Conservation (phyloP, 1,284 basidiomycete species). For the Leccinum ponderosum region DNA sequence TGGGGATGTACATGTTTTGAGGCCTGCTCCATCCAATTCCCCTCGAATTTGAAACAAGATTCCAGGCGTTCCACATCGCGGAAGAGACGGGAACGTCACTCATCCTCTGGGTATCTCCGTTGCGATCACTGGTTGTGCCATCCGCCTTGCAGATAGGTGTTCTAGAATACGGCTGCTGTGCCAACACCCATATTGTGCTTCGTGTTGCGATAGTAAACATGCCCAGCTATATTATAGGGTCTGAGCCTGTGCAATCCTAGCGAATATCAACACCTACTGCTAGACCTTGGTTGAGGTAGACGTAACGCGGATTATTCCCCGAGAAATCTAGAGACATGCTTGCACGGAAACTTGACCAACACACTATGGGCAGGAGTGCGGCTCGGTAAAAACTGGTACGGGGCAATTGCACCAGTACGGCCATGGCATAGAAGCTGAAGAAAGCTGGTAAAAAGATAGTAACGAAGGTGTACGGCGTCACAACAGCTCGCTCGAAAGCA, state of each 20-base stretch:
- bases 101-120: neutral
- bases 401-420: conserved; percentile 30
- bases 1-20: conserved; percentile 12
- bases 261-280: conserved; percentile 15
- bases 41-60: conserved; percentile 26
- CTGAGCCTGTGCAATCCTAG: neutral
- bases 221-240: conserved; percentile 11
- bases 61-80: conserved; percentile 31
- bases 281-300: conserved; percentile 26
- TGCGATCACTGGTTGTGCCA: neutral
- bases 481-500: conserved; percentile 16
- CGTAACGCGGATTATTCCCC: conserved; percentile 6
- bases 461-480: conserved; percentile 23
- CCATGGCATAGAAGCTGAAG: conserved; percentile 27
- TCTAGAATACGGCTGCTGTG: conserved; percentile 16
- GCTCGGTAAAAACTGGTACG: conserved; percentile 14
- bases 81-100: conserved; percentile 3
- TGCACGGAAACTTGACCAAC: conserved; percentile 15
- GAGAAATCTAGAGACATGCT: conserved; percentile 26
- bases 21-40: conserved; percentile 29
- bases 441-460: conserved; percentile 20
- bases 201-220: conserved; percentile 31
- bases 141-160: conserved; percentile 7
- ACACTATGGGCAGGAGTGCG: conserved; percentile 28
- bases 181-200: conserved; percentile 23